A percentile compares a stretch with the other conserved stretches of the same genome.
phyloP scores from a whole-genome alignment of 2,329 filamentous ascomycete genomes.

The Exophiala dermatitidis region DNA sequence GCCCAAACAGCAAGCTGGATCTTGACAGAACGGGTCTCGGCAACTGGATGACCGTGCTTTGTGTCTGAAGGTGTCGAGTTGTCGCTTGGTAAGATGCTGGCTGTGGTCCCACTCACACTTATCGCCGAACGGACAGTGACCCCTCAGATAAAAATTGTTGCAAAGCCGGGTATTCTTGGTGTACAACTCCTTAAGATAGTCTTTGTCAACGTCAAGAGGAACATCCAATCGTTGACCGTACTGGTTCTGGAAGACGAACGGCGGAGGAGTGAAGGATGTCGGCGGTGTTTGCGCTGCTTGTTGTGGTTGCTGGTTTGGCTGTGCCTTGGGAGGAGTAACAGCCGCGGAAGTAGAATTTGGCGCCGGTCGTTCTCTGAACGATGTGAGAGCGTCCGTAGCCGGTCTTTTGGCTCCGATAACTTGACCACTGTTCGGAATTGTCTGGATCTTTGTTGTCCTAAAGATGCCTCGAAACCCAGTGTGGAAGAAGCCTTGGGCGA shows the following conservation, averaged over 20 bases:
- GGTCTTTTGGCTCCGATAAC: conserved; percentile 19
- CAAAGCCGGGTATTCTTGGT: conserved; percentile 56
- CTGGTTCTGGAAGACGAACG: conserved; percentile 32
- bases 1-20: conserved; percentile 19
- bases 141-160: conserved; percentile 53
- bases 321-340: conserved; percentile 10
- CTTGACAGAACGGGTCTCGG: conserved; percentile 18
- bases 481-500: conserved; percentile 19
- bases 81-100: conserved; percentile 10
- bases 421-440: conserved; percentile 20
- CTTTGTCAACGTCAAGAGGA: conserved; percentile 39
- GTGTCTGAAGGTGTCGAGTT: conserved; percentile 22
- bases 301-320: neutral
- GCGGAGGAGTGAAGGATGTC: conserved; percentile 32
- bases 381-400: conserved; percentile 10
- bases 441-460: conserved; percentile 45
- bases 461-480: conserved; percentile 48
- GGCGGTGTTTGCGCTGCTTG: conserved; percentile 23
- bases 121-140: conserved; percentile 43
- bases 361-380: conserved; percentile 6
- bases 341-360: conserved; percentile 16
- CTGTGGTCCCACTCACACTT: conserved; percentile 22
- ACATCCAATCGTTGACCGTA: conserved; percentile 53
- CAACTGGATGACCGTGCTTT: conserved; percentile 24
- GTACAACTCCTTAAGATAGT: conserved; percentile 39